Evolutionary conservation across 805 yeast genomes (phyloP).

Genomic region (Candida fluviatilis): DNA sequence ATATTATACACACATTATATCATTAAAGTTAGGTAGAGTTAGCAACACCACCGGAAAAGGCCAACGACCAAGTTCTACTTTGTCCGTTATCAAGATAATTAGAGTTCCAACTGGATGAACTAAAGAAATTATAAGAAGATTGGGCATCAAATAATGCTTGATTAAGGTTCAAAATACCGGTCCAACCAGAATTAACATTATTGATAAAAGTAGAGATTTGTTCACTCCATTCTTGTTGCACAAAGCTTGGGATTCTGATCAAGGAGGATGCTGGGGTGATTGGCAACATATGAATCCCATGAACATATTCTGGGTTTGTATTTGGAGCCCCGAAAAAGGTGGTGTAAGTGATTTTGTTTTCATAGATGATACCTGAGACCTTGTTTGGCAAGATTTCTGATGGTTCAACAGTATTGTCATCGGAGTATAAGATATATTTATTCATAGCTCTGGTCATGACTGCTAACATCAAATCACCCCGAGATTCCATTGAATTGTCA

Average conservation of each 20-base stretch:
- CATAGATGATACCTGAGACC: constrained; percentile 70
- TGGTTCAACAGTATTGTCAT: constrained; percentile 55
- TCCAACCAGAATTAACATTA: constrained; percentile 60
- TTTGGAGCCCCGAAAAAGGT: constrained; percentile 61
- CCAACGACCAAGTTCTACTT: constrained; percentile 60
- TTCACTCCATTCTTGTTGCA: constrained; percentile 58
- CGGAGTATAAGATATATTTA: constrained; percentile 48
- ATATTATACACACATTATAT: constrained; percentile 4
- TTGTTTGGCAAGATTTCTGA: constrained; percentile 50
- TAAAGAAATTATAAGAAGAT: constrained; percentile 58
- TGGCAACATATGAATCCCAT: constrained; percentile 77
- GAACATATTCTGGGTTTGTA: constrained; percentile 52
- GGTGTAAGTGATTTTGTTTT: constrained; percentile 67
- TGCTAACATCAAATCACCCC: constrained; percentile 61
- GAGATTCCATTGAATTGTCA: constrained; percentile 49
- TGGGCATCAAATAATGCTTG: constrained; percentile 70
- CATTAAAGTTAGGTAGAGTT: constrained; percentile 12
- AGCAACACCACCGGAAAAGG: constrained; percentile 50
- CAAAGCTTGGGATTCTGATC: constrained; percentile 51
- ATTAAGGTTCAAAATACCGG: constrained; percentile 68
- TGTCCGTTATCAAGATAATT: constrained; percentile 56
- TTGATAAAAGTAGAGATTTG: constrained; percentile 43
- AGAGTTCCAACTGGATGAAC: constrained; percentile 17
- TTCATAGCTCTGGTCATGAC: constrained; percentile 52
- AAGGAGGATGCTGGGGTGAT: constrained; percentile 65